phyloP scores from a whole-genome alignment of 306 rosid genomes.

The Citrullus colocynthis region DNA sequence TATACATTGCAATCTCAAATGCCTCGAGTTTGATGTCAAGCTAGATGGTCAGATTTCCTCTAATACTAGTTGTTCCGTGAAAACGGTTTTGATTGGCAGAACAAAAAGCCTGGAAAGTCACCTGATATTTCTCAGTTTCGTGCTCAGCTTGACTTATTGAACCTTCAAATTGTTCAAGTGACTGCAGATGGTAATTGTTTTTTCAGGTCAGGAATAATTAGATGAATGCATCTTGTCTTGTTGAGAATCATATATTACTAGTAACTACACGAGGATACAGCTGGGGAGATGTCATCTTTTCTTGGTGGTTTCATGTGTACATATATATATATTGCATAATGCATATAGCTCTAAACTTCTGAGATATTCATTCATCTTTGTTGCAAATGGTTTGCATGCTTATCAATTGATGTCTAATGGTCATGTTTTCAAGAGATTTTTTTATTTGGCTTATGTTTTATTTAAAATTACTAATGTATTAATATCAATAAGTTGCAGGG shows the following conservation, averaged over 20 bases:
- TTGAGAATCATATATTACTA: neutral
- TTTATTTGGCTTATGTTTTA: neutral
- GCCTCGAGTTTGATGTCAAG: neutral
- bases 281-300: neutral
- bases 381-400: neutral
- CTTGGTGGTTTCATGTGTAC: neutral
- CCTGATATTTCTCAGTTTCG: conserved; percentile 40
- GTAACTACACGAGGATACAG: neutral
- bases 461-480: neutral
- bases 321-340: neutral
- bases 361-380: neutral
- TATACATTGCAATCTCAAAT: neutral
- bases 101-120: conserved; percentile 47
- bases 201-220: conserved; percentile 52
- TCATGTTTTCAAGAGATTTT: neutral
- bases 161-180: conserved; percentile 53
- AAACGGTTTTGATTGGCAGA: conserved; percentile 27
- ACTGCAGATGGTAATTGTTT: conserved; percentile 90
- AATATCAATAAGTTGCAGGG: conserved; percentile 28
- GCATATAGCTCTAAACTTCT: neutral
- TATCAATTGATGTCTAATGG: neutral
- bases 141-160: conserved; percentile 54
- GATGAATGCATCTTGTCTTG: neutral
- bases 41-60: neutral
- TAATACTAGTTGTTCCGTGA: neutral